Evolutionary conservation across 148 eudicot genomes (phyloP), one percentile per base, ranked within the genome.

Genomic region (Persicaria tinctoria): DNA sequence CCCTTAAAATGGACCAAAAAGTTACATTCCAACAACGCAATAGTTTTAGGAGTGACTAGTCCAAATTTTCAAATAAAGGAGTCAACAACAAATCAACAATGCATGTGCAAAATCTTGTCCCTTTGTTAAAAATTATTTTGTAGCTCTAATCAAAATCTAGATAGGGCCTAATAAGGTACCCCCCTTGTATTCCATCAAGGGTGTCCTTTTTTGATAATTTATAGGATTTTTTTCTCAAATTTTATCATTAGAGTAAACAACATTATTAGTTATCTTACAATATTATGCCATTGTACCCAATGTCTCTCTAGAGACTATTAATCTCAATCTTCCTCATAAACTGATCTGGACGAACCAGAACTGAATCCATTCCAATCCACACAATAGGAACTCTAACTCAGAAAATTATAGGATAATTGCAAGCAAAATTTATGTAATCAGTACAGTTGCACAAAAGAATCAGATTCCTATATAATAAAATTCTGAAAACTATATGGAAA

Each of bases 61-160:
- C 7, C 66, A 64, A 32, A 12, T 5, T 5, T 38, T 47, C 5
- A 18, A 32, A 66, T 12, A 41, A 66, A 20, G 70, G 46, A 66
- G 70, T 66, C 47, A 66, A 32, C 41, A 32, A 32, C 41, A 32
- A 32, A 66, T 32, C 48, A 66, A 66, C 70, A 66, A 66, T 66
- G 70, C 70, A 66, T 66, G 70, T 66, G 70, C 70, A 66, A 66
- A 66, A 66, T 7, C 7, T 66, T 41, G 70, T 66, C 70, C 18
- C 12, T 66, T 66, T 44, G 47, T 60, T 66, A 6, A 66, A 32
- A 66, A 66, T 41, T 47, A 66, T 66, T 60, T 66, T 66, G 70
- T 12, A 41, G 48, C 46, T 41, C 70, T 32, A 66, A 66, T 66
- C 70, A 66, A 8, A 14, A 66, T 12, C 11, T 6, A 41, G 6